Evolutionary conservation across 2,329 filamentous ascomycete species (phyloP).

Genomic region (Ceratocystis ficicola): DNA sequence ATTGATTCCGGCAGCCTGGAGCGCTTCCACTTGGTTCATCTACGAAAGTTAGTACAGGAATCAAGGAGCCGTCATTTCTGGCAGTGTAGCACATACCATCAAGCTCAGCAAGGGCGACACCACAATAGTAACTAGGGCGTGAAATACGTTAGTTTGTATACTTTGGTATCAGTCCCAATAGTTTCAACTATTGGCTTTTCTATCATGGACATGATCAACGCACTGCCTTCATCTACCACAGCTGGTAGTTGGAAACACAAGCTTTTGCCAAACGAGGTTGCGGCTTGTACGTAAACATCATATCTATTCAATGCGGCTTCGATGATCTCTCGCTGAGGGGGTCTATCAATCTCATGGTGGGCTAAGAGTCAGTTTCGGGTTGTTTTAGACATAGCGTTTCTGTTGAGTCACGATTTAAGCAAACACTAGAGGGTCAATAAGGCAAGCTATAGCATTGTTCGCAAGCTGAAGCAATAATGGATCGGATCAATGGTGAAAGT

Average conservation of each 20-base stretch:
- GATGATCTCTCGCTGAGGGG: slow-evolving; percentile 79
- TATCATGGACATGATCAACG: slow-evolving; percentile 29
- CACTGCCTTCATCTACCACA: slow-evolving; percentile 74
- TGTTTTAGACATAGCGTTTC: background rate
- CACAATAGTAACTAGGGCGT: slow-evolving; percentile 63
- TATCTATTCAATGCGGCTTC: slow-evolving; percentile 64
- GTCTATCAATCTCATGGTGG: slow-evolving; percentile 37
- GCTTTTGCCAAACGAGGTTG: slow-evolving; percentile 84
- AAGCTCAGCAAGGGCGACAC: slow-evolving; percentile 79
- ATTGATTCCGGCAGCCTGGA: slow-evolving; percentile 60
- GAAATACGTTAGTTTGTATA: background rate
- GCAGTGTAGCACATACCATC: slow-evolving; percentile 47
- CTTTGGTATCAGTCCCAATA: slow-evolving; percentile 8
- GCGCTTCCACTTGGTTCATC: slow-evolving; percentile 83
- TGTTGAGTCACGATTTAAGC: background rate
- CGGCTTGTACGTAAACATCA: slow-evolving; percentile 89
- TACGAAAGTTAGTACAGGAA: slow-evolving; percentile 28
- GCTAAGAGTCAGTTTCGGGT: background rate
- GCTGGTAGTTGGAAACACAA: slow-evolving; percentile 87
- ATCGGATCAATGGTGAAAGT: background rate
- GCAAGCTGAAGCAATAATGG: background rate
- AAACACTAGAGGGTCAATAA: slow-evolving; percentile 6
- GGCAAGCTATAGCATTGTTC: slow-evolving; percentile 11
- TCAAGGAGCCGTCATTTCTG: no score
- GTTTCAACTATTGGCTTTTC: background rate